Conservation (phyloP, 768 basidiomycete species). For the Strobilomyces confusus region DNA sequence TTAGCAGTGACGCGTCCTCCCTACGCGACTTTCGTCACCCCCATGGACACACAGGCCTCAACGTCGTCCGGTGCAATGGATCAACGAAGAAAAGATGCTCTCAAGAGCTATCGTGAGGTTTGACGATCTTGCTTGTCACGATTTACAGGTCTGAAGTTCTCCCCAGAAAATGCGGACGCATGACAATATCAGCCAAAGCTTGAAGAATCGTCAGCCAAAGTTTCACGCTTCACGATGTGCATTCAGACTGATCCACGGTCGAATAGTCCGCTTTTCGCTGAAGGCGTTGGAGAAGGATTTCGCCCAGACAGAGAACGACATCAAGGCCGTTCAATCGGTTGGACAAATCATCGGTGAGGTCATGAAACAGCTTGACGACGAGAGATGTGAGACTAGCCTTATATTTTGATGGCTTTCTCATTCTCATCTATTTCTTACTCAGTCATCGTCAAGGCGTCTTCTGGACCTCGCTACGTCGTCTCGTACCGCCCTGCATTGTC, state of each 20-base stretch:
- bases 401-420: background rate
- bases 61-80: conserved; percentile 63
- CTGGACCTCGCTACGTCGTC: conserved; percentile 97
- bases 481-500: conserved; percentile 93
- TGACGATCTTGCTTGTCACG: background rate
- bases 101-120: conserved; percentile 76
- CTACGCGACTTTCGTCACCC: conserved; percentile 13
- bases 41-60: conserved; percentile 33
- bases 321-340: conserved; percentile 97
- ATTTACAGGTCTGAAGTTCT: conserved; percentile 1
- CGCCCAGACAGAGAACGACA: conserved; percentile 96
- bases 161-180: conserved; percentile 91
- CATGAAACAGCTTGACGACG: conserved; percentile 97
- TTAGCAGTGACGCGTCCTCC: conserved; percentile 25
- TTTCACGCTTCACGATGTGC: background rate
- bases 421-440: background rate
- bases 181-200: conserved; percentile 76
- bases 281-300: conserved; percentile 87
- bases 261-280: conserved; percentile 84
- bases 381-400: conserved; percentile 68
- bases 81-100: conserved; percentile 65
- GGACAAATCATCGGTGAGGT: conserved; percentile 99
- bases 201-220: conserved; percentile 78
- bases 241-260: background rate
- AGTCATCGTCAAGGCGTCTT: conserved; percentile 99